phyloP scores from a whole-genome alignment of 768 basidiomycete species.

The Pulveroboletus sp. region DNA sequence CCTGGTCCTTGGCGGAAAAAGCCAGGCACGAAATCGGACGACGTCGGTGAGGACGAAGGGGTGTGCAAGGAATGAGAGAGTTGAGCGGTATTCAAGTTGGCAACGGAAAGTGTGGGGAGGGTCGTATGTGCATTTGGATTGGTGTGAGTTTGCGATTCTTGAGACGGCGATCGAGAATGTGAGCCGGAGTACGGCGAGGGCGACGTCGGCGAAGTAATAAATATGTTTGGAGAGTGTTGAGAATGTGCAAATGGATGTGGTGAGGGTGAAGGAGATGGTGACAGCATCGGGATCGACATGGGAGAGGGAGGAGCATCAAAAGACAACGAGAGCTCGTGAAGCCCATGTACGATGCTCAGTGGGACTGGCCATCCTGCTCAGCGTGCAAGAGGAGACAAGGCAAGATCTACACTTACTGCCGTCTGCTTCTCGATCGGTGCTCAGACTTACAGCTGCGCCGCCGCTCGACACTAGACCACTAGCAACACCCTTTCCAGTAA shows the following conservation, averaged over 20 bases:
- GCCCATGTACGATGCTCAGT: constrained; percentile 21
- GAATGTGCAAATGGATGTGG: constrained; percentile 14
- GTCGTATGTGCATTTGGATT: constrained; percentile 3
- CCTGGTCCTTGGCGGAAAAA: constrained; percentile 8
- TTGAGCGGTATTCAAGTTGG: constrained; percentile 8
- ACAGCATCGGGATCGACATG: constrained; percentile 11
- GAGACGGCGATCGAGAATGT: constrained; percentile 19
- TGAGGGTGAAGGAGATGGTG: constrained; percentile 28
- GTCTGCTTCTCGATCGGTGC: constrained; percentile 10
- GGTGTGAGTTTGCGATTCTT: constrained; percentile 14
- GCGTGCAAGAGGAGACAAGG: neutral
- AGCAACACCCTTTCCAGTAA: constrained; percentile 40
- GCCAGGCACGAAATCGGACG: constrained; percentile 14
- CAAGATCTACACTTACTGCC: constrained; percentile 8
- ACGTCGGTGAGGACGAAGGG: constrained; percentile 28
- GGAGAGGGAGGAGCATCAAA: constrained; percentile 20
- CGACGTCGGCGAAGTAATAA: constrained; percentile 60
- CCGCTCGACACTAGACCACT: neutral
- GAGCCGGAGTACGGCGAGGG: constrained; percentile 27
- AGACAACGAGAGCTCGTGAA: constrained; percentile 26
- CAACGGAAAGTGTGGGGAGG: constrained; percentile 12
- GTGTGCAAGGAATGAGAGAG: constrained; percentile 19
- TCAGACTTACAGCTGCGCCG: neutral
- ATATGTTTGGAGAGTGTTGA: constrained; percentile 57
- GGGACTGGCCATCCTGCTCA: constrained; percentile 15